These are phyloP conservation scores for Fusarium brevicatenulatum DNA, from an alignment of 2,329 filamentous ascomycete species.

Conservation along the genomic window DNA sequence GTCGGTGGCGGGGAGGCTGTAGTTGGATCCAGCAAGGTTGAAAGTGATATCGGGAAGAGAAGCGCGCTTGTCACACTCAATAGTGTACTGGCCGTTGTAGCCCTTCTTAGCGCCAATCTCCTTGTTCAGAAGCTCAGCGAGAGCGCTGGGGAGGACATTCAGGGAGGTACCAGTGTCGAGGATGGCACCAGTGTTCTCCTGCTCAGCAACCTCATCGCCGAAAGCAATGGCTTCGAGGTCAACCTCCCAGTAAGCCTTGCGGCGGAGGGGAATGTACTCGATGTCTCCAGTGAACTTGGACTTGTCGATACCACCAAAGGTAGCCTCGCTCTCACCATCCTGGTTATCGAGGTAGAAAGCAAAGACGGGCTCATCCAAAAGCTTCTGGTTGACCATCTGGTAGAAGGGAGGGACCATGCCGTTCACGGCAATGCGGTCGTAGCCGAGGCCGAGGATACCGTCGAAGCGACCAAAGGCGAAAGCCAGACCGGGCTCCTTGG, in stretches of 20 bases:
- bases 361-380: constrained; percentile 92
- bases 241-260: constrained; percentile 99
- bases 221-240: constrained; percentile 93
- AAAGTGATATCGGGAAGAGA: constrained; percentile 91
- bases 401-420: constrained; percentile 95
- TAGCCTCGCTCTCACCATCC: constrained; percentile 82
- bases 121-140: constrained; percentile 96
- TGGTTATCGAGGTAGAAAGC: constrained; percentile 90
- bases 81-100: constrained; percentile 94
- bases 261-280: constrained; percentile 91
- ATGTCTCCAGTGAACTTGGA: constrained; percentile 85
- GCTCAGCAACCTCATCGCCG: constrained; percentile 84
- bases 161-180: constrained; percentile 98
- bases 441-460: constrained; percentile 94
- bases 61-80: constrained; percentile 88
- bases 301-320: constrained; percentile 89
- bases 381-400: constrained; percentile 89
- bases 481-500: constrained; percentile 92
- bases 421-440: constrained; percentile 97
- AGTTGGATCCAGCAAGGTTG: constrained; percentile 89
- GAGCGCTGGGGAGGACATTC: constrained; percentile 89
- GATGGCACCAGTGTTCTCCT: constrained; percentile 95
- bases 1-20: constrained; percentile 87
- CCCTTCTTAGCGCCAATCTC: constrained; percentile 98
- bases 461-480: constrained; percentile 99